Evolutionary conservation across 176 grass and related monocot genomes (phyloP), one percentile per base, ranked within the genome.

Genomic region (Thinopyrum elongatum): DNA sequence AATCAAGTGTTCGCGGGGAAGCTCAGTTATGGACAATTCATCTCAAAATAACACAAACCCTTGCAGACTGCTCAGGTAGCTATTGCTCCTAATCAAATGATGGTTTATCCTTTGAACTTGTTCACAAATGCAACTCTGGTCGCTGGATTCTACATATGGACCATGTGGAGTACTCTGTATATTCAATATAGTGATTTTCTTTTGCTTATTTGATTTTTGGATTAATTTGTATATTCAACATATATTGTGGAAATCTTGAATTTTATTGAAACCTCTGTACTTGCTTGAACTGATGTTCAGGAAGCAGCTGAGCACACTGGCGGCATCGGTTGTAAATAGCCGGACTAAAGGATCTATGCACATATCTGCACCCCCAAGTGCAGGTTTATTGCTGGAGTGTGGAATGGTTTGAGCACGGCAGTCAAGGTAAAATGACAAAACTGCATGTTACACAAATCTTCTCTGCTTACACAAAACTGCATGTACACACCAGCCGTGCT

Each of bases 231-330:
- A 39, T 79, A 10, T 59, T 65, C 38, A 26, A 60, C 26, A 58
- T 78, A 41, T 44, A 70, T 8, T 46, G 16, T 79, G 42, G 3
- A 72, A 22, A 8, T 79, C 10, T 57, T 78, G 21, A 79, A 86
- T 65, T n/a, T 73, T 79, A 79, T 70, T 87, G 26, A 90, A 78
- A 79, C 70, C 46, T n/a, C 27, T 55, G 16, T 64, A n/a, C 55
- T 84, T 73, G 30, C 72, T 78, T 89, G 80, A 83, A 6, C 31
- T 80, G 51, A 41, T 90, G 79, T 19, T 46, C 84, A 90, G 84
- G 84, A 90, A 90, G 67, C 80, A 90, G 41, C 31, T 74, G 23
- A 89, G 81, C 41, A 74, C 55, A 74, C 74, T 65, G 0, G 80
- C 27, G 4, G 21, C 14, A 73, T 72, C 36, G 14, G 80, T 83